Evolutionary conservation across 345 rosid genomes (phyloP).

Genomic region (Linum trigynum): DNA sequence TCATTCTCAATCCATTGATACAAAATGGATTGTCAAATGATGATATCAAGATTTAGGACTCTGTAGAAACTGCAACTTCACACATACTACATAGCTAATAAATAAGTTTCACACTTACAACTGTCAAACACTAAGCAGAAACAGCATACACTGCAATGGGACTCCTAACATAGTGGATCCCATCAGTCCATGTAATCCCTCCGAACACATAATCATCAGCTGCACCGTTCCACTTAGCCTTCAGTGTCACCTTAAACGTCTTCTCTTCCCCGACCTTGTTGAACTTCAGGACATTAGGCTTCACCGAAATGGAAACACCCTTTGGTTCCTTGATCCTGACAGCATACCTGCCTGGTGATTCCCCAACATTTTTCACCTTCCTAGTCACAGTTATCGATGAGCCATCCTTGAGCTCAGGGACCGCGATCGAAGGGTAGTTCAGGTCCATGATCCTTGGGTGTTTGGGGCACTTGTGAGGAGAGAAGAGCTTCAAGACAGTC

Average conservation of each 20-base stretch:
- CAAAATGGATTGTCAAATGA: too few relatives aligned
- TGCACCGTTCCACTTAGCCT: slow-evolving; percentile 19
- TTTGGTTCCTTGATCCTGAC: slow-evolving; percentile 29
- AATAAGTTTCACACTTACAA: background rate
- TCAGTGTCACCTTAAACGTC: slow-evolving; percentile 36
- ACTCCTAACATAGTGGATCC: slow-evolving; percentile 56
- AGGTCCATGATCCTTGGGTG: slow-evolving; percentile 36
- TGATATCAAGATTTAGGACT: too few relatives aligned
- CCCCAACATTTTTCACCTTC: slow-evolving; percentile 62
- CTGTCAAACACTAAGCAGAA: background rate
- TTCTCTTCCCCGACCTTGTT: slow-evolving; percentile 48
- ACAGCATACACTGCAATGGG: slow-evolving; percentile 42
- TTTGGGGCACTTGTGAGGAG: slow-evolving; percentile 31
- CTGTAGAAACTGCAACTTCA: too few relatives aligned
- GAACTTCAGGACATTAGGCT: slow-evolving; percentile 43
- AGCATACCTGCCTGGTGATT: slow-evolving; percentile 34
- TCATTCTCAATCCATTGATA: too few relatives aligned
- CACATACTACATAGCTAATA: too few relatives aligned
- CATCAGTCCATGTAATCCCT: slow-evolving; percentile 70
- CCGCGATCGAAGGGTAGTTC: slow-evolving; percentile 67
- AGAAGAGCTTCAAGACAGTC: slow-evolving; percentile 22
- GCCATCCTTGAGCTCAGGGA: slow-evolving; percentile 20
- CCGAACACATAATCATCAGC: slow-evolving; percentile 40
- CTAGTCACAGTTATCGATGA: slow-evolving; percentile 28
- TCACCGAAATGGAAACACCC: slow-evolving; percentile 42